Conservation (phyloP, 495 filamentous ascomycete species). For the Penicillium fimorum region DNA sequence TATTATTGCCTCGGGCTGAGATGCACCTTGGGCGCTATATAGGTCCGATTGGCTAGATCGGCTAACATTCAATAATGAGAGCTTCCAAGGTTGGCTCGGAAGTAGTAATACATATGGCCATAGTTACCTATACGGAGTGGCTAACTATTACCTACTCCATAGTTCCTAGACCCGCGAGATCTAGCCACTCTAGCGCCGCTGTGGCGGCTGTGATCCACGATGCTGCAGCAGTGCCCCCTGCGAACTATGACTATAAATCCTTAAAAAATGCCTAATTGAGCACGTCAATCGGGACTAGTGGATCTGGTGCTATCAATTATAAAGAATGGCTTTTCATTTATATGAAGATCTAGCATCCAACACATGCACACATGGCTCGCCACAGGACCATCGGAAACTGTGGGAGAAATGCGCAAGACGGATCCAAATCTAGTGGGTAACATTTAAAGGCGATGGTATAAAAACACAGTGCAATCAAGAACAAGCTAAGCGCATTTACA, state of each 20-base stretch:
- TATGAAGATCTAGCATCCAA: conserved; percentile 7
- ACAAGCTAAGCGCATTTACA: conserved; percentile 49
- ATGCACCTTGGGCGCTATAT: not conserved
- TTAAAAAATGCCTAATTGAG: not conserved
- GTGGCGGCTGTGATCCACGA: not conserved
- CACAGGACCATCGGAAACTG: conserved; percentile 8
- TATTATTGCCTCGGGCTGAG: conserved; percentile 4
- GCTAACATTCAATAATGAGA: not conserved
- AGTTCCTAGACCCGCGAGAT: not conserved
- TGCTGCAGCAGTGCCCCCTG: not conserved
- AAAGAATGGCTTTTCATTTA: conserved; percentile 1
- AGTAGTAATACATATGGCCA: not conserved
- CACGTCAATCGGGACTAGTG: not conserved
- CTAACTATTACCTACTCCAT: not conserved
- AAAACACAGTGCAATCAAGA: conserved; percentile 22
- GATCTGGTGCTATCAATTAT: not conserved
- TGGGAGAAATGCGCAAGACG: conserved; percentile 8
- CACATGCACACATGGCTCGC: conserved; percentile 7
- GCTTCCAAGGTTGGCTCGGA: not conserved
- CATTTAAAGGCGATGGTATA: conserved; percentile 28
- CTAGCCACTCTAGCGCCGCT: conserved; percentile 1
- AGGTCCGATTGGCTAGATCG: conserved; percentile 1
- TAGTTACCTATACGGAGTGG: not conserved
- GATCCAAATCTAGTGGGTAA: conserved; percentile 19
- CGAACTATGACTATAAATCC: not conserved